Base-by-base conservation (phyloP, 1,284 basidiomycete genomes). In the Boletellus sp. region DNA sequence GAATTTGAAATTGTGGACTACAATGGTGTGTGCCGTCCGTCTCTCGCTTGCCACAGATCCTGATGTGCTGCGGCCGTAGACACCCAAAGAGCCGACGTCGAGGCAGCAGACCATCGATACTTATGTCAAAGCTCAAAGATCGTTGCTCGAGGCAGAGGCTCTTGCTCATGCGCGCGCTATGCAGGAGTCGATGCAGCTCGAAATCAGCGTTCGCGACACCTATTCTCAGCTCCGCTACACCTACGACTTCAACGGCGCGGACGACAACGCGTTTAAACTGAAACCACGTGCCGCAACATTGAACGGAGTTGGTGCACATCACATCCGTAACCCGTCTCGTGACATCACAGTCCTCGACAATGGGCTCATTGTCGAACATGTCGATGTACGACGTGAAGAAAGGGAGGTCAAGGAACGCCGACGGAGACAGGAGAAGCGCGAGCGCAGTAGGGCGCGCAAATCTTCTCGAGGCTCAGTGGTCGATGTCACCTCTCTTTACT, bases 1-100 rank as follows among this genome's bases (percentile, higher is more conserved):
- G 54, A 87, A 90, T 61, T 69, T 99, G 57, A 93, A 87, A 68
- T 66, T 93, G 23, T 94, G 94, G 85, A 75, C 91, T 43, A 85
- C 80, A 47, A 82, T 95, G 71, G 94, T 94, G 55, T 60, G 84
- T 67, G 3, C 30, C 56, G 37, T 52, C 38, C 41, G 32, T 37
- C 29, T 40, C 35, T 33, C n/a, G n/a, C n/a, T 49, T 45, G 50
- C 13, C 43, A 16, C 44, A 7, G 23, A 33, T 47, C 11, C 34
- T 32, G 3, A 48, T 44, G 35, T 36, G 20, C 35, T 33, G 21
- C 40, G 26, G 1, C 5, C 2, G 14, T 35, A 91, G 88, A 91
- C 88, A 58, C 88, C 87, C 13, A 81, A 83, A 49, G 88, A 91
- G 60, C 84, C 87, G 19, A 73, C 82, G 11, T 80, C 87, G n/a